These are phyloP conservation scores for Thraustochytrium sp. DNA, from an alignment of 352 stramenopile genomes.

Conservation along the genomic window DNA sequence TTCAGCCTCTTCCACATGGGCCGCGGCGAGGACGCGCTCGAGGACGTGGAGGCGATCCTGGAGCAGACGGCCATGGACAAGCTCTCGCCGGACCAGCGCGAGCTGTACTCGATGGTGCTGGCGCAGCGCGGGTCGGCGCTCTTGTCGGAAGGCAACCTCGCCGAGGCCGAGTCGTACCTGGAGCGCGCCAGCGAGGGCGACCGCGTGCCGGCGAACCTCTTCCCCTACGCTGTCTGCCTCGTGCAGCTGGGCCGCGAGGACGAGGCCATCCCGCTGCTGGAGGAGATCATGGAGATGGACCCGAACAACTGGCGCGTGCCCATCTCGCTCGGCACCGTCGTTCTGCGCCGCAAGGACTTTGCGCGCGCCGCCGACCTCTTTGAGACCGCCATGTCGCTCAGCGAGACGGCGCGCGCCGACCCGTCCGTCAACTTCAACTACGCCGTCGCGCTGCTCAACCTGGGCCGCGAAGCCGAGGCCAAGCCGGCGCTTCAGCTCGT, in stretches of 20 bases:
- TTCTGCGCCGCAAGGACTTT: neutral
- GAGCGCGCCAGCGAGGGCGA: conserved; percentile 30
- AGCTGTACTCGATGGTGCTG: conserved; percentile 31
- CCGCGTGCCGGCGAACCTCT: neutral
- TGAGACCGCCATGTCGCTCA: neutral
- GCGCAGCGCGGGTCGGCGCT: neutral
- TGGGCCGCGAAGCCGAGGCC: conserved; percentile 17
- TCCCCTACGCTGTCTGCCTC: conserved; percentile 32
- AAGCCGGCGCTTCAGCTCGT: conserved; percentile 11
- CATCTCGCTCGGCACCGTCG: conserved; percentile 22
- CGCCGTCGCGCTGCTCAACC: conserved; percentile 37
- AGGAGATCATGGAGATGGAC: neutral
- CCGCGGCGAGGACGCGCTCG: neutral
- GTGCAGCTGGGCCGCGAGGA: conserved; percentile 23
- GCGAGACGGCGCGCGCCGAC: neutral
- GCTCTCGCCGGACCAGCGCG: neutral
- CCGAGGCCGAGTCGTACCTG: conserved; percentile 22
- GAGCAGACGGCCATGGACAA: neutral
- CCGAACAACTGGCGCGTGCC: conserved; percentile 17
- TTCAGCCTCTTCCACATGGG: conserved; percentile 38
- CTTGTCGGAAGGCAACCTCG: neutral
- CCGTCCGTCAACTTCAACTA: conserved; percentile 37
- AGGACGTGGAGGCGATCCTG: conserved; percentile 42
- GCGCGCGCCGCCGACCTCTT: neutral
- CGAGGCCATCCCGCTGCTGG: neutral